Percentiles rank a stretch among this genome's conserved stretches.
These are phyloP conservation scores for Zygoascus flipseniorum DNA, from an alignment of 805 yeast species.

Conservation along the genomic window DNA sequence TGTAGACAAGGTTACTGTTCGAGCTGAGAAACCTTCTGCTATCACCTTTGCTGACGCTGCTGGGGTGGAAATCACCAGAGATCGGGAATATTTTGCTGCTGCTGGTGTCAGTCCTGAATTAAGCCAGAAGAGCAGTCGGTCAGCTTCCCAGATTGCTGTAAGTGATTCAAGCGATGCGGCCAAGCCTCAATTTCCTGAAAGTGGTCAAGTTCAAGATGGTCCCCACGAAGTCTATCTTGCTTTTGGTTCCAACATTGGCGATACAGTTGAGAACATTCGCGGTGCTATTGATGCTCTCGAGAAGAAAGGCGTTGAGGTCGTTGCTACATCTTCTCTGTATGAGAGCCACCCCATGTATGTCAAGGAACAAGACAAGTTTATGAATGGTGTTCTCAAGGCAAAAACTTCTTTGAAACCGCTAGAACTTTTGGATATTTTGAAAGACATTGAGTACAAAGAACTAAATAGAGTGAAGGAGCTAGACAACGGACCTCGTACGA, in stretches of 20 bases:
- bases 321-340: conserved; percentile 67
- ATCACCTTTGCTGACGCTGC: conserved; percentile 81
- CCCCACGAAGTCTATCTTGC: conserved; percentile 63
- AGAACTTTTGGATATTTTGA: conserved; percentile 51
- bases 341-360: conserved; percentile 91
- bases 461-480: conserved; percentile 65
- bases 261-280: conserved; percentile 53
- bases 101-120: not conserved
- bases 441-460: conserved; percentile 67
- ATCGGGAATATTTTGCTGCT: conserved; percentile 32
- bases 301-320: conserved; percentile 37
- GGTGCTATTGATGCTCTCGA: conserved; percentile 44
- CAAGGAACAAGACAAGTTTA: conserved; percentile 67
- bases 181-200: conserved; percentile 18
- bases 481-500: conserved; percentile 87
- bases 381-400: conserved; percentile 73
- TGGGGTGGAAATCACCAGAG: conserved; percentile 66
- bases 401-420: conserved; percentile 57
- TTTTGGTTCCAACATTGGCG: conserved; percentile 83
- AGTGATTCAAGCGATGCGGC: not conserved
- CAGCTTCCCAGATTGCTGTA: not conserved
- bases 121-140: not conserved
- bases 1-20: conserved; percentile 41
- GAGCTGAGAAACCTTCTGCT: conserved; percentile 82
- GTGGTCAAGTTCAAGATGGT: conserved; percentile 8